A percentile compares a stretch with the other conserved stretches of the same genome.
Conservation (phyloP, 2,329 filamentous ascomycete genomes). For the Alternaria sp. region DNA sequence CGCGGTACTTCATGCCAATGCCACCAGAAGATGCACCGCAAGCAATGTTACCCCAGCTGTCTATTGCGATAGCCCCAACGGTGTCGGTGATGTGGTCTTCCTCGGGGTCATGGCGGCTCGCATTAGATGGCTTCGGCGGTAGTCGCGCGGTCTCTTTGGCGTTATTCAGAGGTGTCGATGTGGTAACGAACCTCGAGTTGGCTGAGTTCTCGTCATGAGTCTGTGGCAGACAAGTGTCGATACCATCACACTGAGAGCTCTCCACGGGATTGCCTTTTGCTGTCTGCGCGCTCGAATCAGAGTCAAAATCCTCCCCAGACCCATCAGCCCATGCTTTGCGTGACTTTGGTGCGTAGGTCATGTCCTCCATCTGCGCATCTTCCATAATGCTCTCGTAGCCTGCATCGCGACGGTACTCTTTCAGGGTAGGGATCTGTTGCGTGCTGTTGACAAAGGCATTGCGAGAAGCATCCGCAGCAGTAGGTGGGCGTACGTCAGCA, state of each 20-base stretch:
- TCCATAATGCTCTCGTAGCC: conserved; percentile 16
- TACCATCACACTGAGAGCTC: conserved; percentile 10
- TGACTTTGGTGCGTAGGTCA: conserved; percentile 13
- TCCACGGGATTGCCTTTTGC: conserved; percentile 24
- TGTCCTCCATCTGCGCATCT: conserved; percentile 35
- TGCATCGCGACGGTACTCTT: conserved; percentile 20
- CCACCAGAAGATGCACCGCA: conserved; percentile 95
- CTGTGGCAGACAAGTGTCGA: conserved; percentile 10
- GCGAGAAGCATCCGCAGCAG: conserved; percentile 42
- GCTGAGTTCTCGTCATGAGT: background rate
- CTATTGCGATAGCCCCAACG: conserved; percentile 93
- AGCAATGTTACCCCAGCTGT: conserved; percentile 83
- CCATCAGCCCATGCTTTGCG: conserved; percentile 47
- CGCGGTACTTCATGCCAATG: conserved; percentile 97
- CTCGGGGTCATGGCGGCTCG: conserved; percentile 6
- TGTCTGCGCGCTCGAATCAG: conserved; percentile 28
- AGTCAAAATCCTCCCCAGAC: conserved; percentile 45
- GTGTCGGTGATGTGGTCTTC: conserved; percentile 84
- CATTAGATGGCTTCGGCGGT: conserved; percentile 3
- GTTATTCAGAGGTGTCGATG: conserved; percentile 18
- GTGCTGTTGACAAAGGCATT: conserved; percentile 54
- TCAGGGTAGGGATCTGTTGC: conserved; percentile 47
- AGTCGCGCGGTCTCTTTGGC: conserved; percentile 20
- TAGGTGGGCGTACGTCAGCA: conserved; percentile 12
- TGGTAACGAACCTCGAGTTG: background rate